Evolutionary conservation across 164 flowering plant genomes (phyloP).

Genomic region (Houttuynia cordata): DNA sequence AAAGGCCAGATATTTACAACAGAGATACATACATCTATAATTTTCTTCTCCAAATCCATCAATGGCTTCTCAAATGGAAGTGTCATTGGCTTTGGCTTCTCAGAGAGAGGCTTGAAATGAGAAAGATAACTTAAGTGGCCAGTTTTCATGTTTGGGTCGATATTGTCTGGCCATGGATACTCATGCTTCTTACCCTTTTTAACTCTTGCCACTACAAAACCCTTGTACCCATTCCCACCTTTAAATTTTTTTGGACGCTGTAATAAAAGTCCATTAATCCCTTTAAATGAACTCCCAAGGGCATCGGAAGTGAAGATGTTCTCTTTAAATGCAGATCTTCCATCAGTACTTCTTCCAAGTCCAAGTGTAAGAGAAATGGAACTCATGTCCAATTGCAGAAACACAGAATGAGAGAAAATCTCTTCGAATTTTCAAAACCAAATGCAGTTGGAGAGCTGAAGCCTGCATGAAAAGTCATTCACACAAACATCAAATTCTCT

Average conservation of each 20-base stretch:
- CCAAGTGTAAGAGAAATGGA: constrained; percentile 11
- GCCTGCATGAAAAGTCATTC: background rate
- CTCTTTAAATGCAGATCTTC: constrained; percentile 6
- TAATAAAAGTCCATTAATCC: constrained; percentile 9
- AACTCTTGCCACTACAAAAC: constrained; percentile 9
- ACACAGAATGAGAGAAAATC: too few relatives aligned
- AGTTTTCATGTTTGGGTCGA: constrained; percentile 14
- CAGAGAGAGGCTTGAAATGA: constrained; percentile 17
- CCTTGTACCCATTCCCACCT: background rate
- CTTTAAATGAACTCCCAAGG: constrained; percentile 9
- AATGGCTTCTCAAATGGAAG: constrained; percentile 29
- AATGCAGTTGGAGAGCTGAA: background rate
- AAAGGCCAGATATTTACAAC: background rate
- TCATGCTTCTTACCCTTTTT: constrained; percentile 17
- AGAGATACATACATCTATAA: constrained; percentile 10
- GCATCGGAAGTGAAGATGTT: constrained; percentile 5
- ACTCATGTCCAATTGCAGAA: constrained; percentile 11
- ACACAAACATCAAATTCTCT: too few relatives aligned
- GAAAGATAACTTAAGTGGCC: constrained; percentile 18
- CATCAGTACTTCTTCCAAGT: constrained; percentile 6
- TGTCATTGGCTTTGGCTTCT: constrained; percentile 26
- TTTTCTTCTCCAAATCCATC: constrained; percentile 21
- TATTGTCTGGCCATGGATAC: constrained; percentile 19
- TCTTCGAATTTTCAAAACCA: too few relatives aligned
- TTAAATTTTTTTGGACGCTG: constrained; percentile 3